Percentiles rank a stretch among this genome's conserved stretches.
Conservation (phyloP, 768 basidiomycete genomes). For the Tylopilus cervinicoccineus region DNA sequence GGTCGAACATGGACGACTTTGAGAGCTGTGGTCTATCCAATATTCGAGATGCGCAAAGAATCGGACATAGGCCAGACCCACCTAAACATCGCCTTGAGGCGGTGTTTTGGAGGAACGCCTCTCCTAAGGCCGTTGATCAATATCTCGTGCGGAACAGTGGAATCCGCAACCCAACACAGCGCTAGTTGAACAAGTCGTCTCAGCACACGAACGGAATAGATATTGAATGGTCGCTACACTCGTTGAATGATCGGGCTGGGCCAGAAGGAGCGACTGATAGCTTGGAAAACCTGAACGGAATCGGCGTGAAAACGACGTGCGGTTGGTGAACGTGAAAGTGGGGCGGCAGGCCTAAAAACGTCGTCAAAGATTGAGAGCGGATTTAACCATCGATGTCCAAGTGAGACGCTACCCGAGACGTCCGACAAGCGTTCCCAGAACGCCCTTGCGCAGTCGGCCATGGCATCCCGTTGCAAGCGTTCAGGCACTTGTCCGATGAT, state of each 20-base stretch:
- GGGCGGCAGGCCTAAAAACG: conserved; percentile 42
- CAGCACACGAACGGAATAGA: neutral
- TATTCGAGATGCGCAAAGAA: neutral
- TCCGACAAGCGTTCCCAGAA: conserved; percentile 53
- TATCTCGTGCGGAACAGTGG: conserved; percentile 47
- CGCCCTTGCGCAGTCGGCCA: conserved; percentile 64
- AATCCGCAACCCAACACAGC: conserved; percentile 64
- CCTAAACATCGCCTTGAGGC: conserved; percentile 61
- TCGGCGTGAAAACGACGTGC: conserved; percentile 51
- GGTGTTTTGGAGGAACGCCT: conserved; percentile 70
- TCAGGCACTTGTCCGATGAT: conserved; percentile 69
- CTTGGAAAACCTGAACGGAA: conserved; percentile 51
- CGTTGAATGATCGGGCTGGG: conserved; percentile 53
- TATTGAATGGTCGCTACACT: conserved; percentile 44
- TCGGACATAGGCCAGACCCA: conserved; percentile 22
- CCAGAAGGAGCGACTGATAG: conserved; percentile 39
- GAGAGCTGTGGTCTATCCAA: conserved; percentile 46
- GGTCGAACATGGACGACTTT: conserved; percentile 49
- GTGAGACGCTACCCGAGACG: conserved; percentile 35
- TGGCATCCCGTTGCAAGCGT: conserved; percentile 37
- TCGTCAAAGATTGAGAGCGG: neutral
- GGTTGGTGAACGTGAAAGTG: conserved; percentile 52
- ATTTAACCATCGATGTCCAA: too few species aligned
- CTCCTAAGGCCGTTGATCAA: conserved; percentile 78
- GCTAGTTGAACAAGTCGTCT: conserved; percentile 38